Evolutionary conservation across 306 rosid genomes (phyloP).

Genomic region (Bauhinia variegata): DNA sequence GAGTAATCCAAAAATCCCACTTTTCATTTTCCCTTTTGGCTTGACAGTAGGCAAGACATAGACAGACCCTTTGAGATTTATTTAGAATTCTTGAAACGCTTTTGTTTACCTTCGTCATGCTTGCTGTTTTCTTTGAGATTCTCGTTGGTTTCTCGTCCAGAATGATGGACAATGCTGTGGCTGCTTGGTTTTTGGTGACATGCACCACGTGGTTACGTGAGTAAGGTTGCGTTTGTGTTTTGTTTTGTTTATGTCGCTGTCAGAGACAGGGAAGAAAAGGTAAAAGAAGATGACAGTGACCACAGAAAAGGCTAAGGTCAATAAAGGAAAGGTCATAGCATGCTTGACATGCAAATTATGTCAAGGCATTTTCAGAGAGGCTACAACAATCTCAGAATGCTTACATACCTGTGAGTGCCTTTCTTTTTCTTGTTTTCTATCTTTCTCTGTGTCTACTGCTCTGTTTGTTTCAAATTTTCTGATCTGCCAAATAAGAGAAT

Average conservation of each 20-base stretch:
- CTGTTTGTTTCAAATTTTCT: constrained; percentile 20
- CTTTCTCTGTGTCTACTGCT: constrained; percentile 21
- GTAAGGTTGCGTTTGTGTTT: constrained; percentile 25
- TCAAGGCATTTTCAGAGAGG: constrained; percentile 26
- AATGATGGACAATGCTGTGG: constrained; percentile 30
- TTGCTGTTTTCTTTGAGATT: constrained; percentile 33
- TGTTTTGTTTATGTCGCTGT: constrained; percentile 36
- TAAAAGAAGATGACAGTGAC: constrained; percentile 32
- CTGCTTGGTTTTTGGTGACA: constrained; percentile 44
- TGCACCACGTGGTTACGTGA: constrained; percentile 63
- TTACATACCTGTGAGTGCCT: constrained; percentile 47
- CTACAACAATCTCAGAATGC: constrained; percentile 51
- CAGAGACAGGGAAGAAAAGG: background rate
- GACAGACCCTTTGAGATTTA: constrained; percentile 32
- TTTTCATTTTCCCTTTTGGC: constrained; percentile 1
- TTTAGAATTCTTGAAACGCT: constrained; percentile 30
- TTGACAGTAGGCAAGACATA: constrained; percentile 23
- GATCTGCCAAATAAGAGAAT: background rate
- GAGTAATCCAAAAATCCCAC: constrained; percentile 43
- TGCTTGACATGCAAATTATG: constrained; percentile 48
- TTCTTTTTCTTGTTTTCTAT: background rate
- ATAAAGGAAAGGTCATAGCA: constrained; percentile 14
- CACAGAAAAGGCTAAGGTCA: background rate
- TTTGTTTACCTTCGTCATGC: background rate
- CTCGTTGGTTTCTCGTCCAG: constrained; percentile 35